Evolutionary conservation across 768 basidiomycete genomes (phyloP).

Genomic region (Tylopilus sp.): DNA sequence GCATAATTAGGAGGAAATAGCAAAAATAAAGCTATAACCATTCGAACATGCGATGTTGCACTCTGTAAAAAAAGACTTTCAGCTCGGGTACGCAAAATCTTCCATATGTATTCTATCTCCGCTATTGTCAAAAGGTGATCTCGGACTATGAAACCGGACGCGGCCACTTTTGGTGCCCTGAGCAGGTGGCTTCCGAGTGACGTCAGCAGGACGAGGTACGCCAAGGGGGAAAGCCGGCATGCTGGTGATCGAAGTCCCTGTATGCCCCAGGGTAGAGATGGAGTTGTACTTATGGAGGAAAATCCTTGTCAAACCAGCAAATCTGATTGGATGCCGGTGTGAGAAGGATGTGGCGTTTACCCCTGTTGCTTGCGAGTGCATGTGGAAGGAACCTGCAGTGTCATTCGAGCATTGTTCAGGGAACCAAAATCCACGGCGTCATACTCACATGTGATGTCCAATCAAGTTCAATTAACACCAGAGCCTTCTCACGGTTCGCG

Average conservation of each 20-base stretch:
- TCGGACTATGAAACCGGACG: slow-evolving; percentile 24
- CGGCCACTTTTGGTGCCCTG: slow-evolving; percentile 21
- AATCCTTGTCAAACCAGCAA: background rate
- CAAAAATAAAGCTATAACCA: slow-evolving; percentile 20
- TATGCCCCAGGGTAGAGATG: background rate
- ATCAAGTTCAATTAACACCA: background rate
- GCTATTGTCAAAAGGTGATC: slow-evolving; percentile 25
- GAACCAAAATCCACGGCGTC: background rate
- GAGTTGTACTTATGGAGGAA: too few species aligned
- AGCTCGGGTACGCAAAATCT: background rate
- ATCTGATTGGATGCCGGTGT: background rate
- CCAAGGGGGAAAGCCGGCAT: background rate
- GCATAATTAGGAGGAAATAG: slow-evolving; percentile 10
- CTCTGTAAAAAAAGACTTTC: slow-evolving; percentile 5
- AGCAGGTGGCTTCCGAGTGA: background rate
- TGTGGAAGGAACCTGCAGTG: background rate
- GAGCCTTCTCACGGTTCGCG: background rate
- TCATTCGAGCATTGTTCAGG: background rate
- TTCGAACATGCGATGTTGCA: slow-evolving; percentile 7
- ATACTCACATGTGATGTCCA: too few species aligned
- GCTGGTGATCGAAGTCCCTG: background rate
- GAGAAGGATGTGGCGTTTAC: background rate
- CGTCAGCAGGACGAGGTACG: background rate
- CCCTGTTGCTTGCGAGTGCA: background rate
- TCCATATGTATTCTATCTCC: slow-evolving; percentile 32